A percentile compares a stretch with the other conserved stretches of the same genome.
Evolutionary conservation across 106 monocot species (phyloP).

Genomic region (Platanthera zijinensis): DNA sequence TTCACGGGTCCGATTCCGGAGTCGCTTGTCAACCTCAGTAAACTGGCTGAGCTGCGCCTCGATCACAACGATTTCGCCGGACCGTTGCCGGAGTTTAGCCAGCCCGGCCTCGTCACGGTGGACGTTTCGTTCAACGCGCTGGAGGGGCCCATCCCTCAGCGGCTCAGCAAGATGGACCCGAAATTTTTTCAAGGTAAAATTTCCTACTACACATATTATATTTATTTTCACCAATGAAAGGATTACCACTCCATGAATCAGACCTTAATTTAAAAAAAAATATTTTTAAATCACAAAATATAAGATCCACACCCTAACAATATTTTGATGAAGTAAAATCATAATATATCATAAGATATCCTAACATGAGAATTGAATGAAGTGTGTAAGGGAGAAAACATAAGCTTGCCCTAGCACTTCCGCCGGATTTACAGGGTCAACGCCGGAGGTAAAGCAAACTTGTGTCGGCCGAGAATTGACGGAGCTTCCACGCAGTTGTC

Average conservation of each 20-base stretch:
- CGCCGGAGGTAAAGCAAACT: too few species aligned
- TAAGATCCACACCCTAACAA: too few species aligned
- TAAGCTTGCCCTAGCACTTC: too few species aligned
- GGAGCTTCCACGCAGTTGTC: too few species aligned
- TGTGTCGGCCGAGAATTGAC: too few species aligned
- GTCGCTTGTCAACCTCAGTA: constrained; percentile 14
- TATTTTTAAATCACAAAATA: too few species aligned
- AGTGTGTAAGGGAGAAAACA: too few species aligned
- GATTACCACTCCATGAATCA: too few species aligned
- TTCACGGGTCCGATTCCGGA: constrained; percentile 33
- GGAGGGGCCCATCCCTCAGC: constrained; percentile 26
- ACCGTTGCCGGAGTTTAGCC: constrained; percentile 22
- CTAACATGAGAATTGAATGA: too few species aligned
- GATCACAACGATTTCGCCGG: constrained; percentile 33
- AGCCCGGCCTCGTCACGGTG: not conserved
- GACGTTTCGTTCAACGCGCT: constrained; percentile 35
- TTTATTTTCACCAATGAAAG: not conserved
- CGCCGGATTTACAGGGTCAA: too few species aligned
- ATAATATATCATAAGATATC: not conserved
- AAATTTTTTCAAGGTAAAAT: constrained; percentile 26
- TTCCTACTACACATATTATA: not conserved
- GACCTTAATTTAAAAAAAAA: too few species aligned
- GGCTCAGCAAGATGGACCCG: constrained; percentile 9
- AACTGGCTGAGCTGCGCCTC: constrained; percentile 25
- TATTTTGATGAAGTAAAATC: too few species aligned